These are phyloP conservation scores for Trichoderma lentiforme DNA, from an alignment of 2,329 filamentous ascomycete species.

Conservation along the genomic window DNA sequence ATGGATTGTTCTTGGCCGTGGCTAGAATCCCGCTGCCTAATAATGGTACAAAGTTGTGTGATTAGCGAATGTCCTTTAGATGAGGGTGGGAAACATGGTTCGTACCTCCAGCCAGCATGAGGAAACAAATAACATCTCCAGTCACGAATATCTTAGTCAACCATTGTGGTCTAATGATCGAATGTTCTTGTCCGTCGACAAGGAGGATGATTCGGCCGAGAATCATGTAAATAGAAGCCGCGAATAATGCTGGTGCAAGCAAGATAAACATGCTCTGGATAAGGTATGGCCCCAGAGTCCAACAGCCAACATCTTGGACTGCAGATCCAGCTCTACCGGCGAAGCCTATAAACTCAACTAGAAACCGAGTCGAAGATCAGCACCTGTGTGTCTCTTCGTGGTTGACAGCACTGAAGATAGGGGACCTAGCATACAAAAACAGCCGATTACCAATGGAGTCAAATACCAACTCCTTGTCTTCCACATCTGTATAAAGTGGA, in stretches of 20 bases:
- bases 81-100: background rate
- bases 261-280: conserved; percentile 44
- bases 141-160: conserved; percentile 54
- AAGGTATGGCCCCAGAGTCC: conserved; percentile 36
- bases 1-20: background rate
- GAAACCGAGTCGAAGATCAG: background rate
- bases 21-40: background rate
- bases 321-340: conserved; percentile 2
- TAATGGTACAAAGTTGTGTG: background rate
- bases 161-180: conserved; percentile 36
- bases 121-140: conserved; percentile 52
- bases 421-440: conserved; percentile 14
- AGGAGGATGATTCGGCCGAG: conserved; percentile 43
- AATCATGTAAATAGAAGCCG: conserved; percentile 51
- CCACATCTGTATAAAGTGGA: conserved; percentile 15
- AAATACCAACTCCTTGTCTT: conserved; percentile 12
- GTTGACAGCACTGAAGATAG: too few species aligned
- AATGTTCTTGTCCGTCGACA: conserved; percentile 35
- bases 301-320: background rate
- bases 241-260: conserved; percentile 46
- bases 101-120: conserved; percentile 22
- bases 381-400: background rate
- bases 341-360: conserved; percentile 16
- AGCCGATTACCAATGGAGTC: conserved; percentile 10
- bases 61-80: background rate